phyloP scores from a whole-genome alignment of 106 monocot genomes.

The Apostasia ramifera region DNA sequence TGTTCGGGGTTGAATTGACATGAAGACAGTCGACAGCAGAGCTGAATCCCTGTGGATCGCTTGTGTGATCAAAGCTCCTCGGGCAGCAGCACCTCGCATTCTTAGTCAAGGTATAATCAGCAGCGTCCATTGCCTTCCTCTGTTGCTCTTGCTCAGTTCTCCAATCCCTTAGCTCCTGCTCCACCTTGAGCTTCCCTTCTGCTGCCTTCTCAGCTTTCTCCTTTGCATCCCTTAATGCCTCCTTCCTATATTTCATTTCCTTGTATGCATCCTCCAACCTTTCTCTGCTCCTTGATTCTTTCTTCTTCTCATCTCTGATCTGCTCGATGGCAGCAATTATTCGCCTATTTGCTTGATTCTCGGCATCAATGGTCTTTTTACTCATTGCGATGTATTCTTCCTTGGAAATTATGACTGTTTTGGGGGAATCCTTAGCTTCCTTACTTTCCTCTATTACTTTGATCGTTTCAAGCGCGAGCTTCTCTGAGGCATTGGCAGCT shows the following conservation, averaged over 20 bases:
- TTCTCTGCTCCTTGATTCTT: background rate
- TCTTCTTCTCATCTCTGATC: background rate
- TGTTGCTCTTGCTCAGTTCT: background rate
- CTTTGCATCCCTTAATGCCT: background rate
- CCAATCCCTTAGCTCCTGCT: background rate
- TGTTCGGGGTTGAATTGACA: no score
- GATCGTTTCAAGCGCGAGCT: constrained; percentile 33
- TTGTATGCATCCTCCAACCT: background rate
- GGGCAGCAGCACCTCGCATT: no score
- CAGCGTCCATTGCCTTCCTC: background rate
- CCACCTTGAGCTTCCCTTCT: background rate
- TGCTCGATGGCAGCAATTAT: background rate
- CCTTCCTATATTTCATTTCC: background rate
- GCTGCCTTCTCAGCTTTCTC: background rate
- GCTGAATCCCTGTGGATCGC: no score
- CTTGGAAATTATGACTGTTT: constrained; percentile 25
- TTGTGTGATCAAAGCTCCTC: no score
- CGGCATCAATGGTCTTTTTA: background rate
- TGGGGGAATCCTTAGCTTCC: constrained; percentile 12
- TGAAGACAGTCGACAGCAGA: no score
- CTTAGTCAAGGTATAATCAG: background rate
- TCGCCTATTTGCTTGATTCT: background rate
- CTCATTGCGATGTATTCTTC: constrained; percentile 25
- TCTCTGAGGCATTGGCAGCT: constrained; percentile 43
- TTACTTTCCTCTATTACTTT: constrained; percentile 52